Base-by-base conservation (phyloP, 257 asterid species). In the Anisodus tanguticus region DNA sequence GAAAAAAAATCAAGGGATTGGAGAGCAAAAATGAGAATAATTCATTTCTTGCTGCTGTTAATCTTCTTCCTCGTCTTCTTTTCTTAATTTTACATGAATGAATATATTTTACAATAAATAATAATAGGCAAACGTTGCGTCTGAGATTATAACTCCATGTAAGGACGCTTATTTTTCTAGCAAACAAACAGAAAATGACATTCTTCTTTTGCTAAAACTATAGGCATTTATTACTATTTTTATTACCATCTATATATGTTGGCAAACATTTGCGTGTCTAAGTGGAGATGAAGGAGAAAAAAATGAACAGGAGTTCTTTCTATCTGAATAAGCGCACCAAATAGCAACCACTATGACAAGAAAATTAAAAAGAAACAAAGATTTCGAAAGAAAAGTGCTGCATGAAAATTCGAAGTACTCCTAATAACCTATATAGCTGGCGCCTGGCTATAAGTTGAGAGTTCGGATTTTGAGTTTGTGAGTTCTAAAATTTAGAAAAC, bases 161-260 rank as follows among this genome's bases (percentile, higher is more conserved):
- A 19, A 17, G 0, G 35, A 45, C n/a, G 37, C 39, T 71, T n/a
- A 71, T 71, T 59, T 71, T 9, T 11, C n/a, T 43, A 71, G 8
- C 79, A 71, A 71, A 71, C 79, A 71, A 71, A 71, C 58, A 71
- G 79, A 71, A 43, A 71, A 45, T 43, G 79, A n/a, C 79, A 71
- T 45, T 45, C 79, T 45, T 71, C 39, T 71, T 71, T 59, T n/a
- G 39, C 39, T n/a, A 71, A 45, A 71, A 58, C 39, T 26, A 4
- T n/a, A 5, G n/a, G 15, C 10, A 9, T 31, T 31, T 31, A 57
- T 59, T 6, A 31, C 35, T 31, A 31, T 0, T 19, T 17, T 45
- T n/a, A 45, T 51, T 64, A 66, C 43, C 45, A 31, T 66, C 45
- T 31, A 31, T 31, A 31, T 31, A 31, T 2, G 80, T 71, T 71